Percentiles rank a stretch among this genome's conserved stretches.
Conservation (phyloP, 805 yeast species). For the Nakazawaea pomicola region DNA sequence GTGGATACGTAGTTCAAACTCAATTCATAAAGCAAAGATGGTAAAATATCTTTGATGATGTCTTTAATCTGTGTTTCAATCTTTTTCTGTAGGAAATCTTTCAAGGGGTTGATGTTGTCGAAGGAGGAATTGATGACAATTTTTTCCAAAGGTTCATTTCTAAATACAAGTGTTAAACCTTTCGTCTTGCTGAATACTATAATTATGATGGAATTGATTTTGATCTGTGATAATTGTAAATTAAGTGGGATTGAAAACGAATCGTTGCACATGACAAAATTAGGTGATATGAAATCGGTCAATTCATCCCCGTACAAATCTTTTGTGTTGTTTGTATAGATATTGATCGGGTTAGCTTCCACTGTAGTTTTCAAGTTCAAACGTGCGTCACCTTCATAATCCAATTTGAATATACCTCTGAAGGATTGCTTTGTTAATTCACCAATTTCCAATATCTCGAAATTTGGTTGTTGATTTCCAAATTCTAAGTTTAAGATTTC, state of each 20-base stretch:
- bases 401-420: constrained; percentile 76
- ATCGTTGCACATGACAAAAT: constrained; percentile 58
- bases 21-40: constrained; percentile 71
- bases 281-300: constrained; percentile 56
- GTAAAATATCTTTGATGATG: constrained; percentile 77
- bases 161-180: constrained; percentile 81
- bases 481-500: constrained; percentile 63
- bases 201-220: constrained; percentile 75
- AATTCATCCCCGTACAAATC: constrained; percentile 28
- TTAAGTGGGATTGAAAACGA: constrained; percentile 77
- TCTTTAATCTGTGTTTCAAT: constrained; percentile 78
- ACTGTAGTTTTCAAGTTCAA: constrained; percentile 73
- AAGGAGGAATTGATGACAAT: constrained; percentile 84
- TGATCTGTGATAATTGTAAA: constrained; percentile 65
- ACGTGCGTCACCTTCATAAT: constrained; percentile 70
- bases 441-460: constrained; percentile 79
- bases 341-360: constrained; percentile 78
- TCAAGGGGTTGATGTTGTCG: constrained; percentile 77
- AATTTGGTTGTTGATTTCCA: constrained; percentile 68
- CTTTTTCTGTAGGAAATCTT: constrained; percentile 75
- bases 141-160: constrained; percentile 83
- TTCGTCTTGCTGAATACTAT: constrained; percentile 77
- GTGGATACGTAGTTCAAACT: constrained; percentile 58
- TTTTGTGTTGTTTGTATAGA: constrained; percentile 37
- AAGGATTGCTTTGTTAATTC: constrained; percentile 73